Conservation (phyloP, 139 green algal species). For the Chlorella ohadii region DNA sequence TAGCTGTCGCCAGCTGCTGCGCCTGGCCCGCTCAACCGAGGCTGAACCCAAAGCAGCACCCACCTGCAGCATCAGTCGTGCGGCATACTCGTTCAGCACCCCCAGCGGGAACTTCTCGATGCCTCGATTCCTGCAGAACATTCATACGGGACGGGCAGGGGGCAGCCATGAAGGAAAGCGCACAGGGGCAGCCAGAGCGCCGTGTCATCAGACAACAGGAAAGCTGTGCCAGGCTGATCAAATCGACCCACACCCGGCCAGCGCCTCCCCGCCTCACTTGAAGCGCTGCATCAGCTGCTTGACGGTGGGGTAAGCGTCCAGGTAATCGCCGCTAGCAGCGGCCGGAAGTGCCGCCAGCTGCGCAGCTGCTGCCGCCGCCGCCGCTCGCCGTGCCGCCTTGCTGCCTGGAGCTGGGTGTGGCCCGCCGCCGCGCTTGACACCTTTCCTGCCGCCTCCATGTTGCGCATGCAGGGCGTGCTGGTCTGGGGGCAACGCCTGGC, state of each 20-base stretch:
- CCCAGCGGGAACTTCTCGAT: slow-evolving; percentile 1
- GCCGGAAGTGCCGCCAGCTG: neutral
- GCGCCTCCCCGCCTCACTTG: neutral
- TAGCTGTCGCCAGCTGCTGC: neutral
- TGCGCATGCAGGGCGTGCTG: neutral
- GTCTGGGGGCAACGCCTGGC: neutral
- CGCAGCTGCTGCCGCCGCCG: neutral
- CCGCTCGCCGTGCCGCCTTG: neutral
- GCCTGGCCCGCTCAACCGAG: too few species aligned
- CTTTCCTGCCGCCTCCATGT: neutral
- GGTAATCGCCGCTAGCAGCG: neutral
- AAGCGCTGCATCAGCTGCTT: slow-evolving; percentile 21
- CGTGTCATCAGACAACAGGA: too few species aligned
- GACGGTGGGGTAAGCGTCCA: slow-evolving; percentile 9
- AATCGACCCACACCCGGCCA: neutral
- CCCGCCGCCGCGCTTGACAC: neutral
- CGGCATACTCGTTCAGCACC: slow-evolving; percentile 24
- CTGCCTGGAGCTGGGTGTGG: neutral
- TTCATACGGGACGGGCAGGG: too few species aligned
- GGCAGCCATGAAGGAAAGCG: too few species aligned
- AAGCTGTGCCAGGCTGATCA: too few species aligned
- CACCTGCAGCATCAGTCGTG: slow-evolving; percentile 1
- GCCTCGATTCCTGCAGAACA: neutral
- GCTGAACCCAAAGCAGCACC: too few species aligned
- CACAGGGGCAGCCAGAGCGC: too few species aligned